phyloP scores from a whole-genome alignment of 2,329 filamentous ascomycete genomes.

The Hysterium pulicare region DNA sequence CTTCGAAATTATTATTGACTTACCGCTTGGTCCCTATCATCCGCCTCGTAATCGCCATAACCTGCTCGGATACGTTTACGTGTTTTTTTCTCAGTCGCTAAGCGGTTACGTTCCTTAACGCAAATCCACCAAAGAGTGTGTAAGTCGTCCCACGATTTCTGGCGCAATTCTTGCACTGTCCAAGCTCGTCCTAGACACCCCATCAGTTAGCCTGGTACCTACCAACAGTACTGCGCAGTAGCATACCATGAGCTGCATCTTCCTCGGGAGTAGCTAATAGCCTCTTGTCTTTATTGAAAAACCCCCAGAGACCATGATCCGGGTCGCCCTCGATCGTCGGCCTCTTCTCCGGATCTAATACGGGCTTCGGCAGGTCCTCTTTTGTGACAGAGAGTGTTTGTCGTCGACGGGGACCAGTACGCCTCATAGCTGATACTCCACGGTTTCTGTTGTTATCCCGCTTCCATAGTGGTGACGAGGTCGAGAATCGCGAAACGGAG shows the following conservation, averaged over 20 bases:
- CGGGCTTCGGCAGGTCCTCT: slow-evolving; percentile 70
- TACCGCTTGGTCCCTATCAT: slow-evolving; percentile 64
- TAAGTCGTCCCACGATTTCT: slow-evolving; percentile 91
- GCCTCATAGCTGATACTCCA: slow-evolving; percentile 76
- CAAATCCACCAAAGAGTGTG: slow-evolving; percentile 94
- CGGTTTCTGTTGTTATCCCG: slow-evolving; percentile 77
- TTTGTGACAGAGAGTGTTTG: slow-evolving; percentile 72
- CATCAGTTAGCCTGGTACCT: slow-evolving; percentile 4
- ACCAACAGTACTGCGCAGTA: background rate
- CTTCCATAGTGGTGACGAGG: slow-evolving; percentile 45
- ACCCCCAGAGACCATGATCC: slow-evolving; percentile 86
- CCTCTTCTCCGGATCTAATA: slow-evolving; percentile 56
- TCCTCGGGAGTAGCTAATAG: slow-evolving; percentile 70
- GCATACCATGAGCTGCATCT: slow-evolving; percentile 63
- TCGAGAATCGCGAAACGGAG: slow-evolving; percentile 55
- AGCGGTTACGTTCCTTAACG: slow-evolving; percentile 82
- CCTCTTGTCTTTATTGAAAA: slow-evolving; percentile 72
- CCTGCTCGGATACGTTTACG: slow-evolving; percentile 64
- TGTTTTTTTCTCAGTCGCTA: slow-evolving; percentile 74
- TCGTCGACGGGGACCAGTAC: slow-evolving; percentile 64
- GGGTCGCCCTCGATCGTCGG: slow-evolving; percentile 58
- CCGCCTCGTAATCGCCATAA: slow-evolving; percentile 69
- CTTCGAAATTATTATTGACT: slow-evolving; percentile 24
- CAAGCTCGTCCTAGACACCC: slow-evolving; percentile 64
- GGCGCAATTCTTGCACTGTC: slow-evolving; percentile 78